Percentiles rank a stretch among this genome's conserved stretches.
Conservation (phyloP, 345 rosid species). For the Gossypium thurberi region DNA sequence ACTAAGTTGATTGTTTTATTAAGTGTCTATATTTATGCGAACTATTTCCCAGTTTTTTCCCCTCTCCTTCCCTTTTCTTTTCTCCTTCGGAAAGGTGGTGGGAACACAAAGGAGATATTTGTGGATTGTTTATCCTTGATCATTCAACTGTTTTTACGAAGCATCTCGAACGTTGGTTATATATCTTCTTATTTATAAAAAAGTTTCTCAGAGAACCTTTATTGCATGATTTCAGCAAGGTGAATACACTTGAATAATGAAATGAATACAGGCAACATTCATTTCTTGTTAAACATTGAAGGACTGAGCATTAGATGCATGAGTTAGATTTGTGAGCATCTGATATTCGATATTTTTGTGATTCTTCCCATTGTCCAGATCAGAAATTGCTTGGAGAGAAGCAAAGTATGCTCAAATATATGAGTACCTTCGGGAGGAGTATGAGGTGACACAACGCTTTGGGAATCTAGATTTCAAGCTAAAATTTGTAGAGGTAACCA, state of each 20-base stretch:
- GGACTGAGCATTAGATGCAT: not conserved
- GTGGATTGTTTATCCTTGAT: not conserved
- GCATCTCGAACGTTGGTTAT: not conserved
- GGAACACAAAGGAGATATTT: not conserved
- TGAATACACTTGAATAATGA: too few relatives aligned
- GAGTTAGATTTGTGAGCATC: not conserved
- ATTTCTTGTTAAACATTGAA: slow-evolving; percentile 2
- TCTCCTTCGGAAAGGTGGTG: not conserved
- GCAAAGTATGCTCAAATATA: slow-evolving; percentile 87
- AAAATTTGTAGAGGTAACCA: slow-evolving; percentile 77
- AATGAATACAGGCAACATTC: not conserved
- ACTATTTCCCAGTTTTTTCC: not conserved
- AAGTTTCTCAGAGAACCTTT: too few relatives aligned
- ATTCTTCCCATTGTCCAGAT: slow-evolving; percentile 36
- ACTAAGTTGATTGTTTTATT: not conserved
- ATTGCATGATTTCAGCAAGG: too few relatives aligned
- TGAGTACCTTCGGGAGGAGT: slow-evolving; percentile 89
- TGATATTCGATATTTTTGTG: not conserved
- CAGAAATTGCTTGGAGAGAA: slow-evolving; percentile 96
- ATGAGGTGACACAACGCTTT: slow-evolving; percentile 83
- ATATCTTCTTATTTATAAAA: not conserved
- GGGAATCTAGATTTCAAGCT: slow-evolving; percentile 81
- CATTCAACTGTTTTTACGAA: not conserved
- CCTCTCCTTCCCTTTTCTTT: not conserved
- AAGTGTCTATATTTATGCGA: not conserved